phyloP scores from a whole-genome alignment of 2,329 filamentous ascomycete genomes.

The Colletotrichum abscissum region DNA sequence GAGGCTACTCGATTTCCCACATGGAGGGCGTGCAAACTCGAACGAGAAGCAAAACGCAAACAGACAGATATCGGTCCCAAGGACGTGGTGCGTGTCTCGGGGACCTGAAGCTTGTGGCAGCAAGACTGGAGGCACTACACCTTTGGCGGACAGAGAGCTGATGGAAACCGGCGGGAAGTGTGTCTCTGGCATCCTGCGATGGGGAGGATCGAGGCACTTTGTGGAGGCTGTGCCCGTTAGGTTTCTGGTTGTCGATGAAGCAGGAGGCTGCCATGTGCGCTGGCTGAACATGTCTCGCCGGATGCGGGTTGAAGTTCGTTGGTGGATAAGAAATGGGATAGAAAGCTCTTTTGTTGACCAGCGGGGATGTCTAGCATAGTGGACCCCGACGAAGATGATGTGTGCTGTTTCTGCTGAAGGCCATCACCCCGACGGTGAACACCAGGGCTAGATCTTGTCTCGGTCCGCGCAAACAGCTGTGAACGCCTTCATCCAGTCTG shows the following conservation, averaged over 20 bases:
- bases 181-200: neutral
- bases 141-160: neutral
- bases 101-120: slow-evolving; percentile 28
- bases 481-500: slow-evolving; percentile 29
- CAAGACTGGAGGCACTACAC: neutral
- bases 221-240: slow-evolving; percentile 34
- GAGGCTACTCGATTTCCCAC: slow-evolving; percentile 13
- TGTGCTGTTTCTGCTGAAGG: slow-evolving; percentile 5
- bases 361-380: neutral
- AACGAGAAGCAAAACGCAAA: neutral
- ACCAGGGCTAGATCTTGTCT: slow-evolving; percentile 15
- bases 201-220: slow-evolving; percentile 20
- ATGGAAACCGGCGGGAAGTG: neutral
- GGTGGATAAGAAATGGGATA: neutral
- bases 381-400: slow-evolving; percentile 5
- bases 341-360: slow-evolving; percentile 17
- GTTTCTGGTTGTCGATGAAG: slow-evolving; percentile 13
- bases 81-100: slow-evolving; percentile 6
- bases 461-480: slow-evolving; percentile 7
- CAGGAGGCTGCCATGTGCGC: slow-evolving; percentile 33
- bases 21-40: slow-evolving; percentile 25
- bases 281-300: slow-evolving; percentile 26
- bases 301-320: slow-evolving; percentile 16
- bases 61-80: neutral
- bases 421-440: neutral